Evolutionary conservation across 345 rosid genomes (phyloP).

Genomic region (Euclidium syriacum): DNA sequence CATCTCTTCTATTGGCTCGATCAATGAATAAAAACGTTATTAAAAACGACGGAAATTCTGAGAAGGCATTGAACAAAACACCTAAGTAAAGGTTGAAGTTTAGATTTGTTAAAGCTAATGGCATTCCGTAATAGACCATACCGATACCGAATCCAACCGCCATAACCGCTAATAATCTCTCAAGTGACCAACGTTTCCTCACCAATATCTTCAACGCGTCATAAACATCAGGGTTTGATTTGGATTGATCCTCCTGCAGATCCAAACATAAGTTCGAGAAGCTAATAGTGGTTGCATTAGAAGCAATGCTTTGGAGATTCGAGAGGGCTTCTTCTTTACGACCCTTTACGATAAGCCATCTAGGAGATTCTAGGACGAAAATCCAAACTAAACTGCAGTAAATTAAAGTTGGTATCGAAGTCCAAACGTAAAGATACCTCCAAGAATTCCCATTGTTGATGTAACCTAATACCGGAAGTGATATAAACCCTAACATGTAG

Average conservation of each 20-base stretch:
- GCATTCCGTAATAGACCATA: constrained; percentile 67
- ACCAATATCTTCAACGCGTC: constrained; percentile 43
- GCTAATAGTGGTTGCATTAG: constrained; percentile 22
- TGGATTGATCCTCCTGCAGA: constrained; percentile 21
- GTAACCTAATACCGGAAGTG: constrained; percentile 42
- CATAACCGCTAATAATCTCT: constrained; percentile 34
- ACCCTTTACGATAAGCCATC: constrained; percentile 49
- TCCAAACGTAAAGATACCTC: constrained; percentile 45
- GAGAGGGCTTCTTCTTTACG: constrained; percentile 46
- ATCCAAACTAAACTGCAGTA: constrained; percentile 22
- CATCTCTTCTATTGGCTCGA: constrained; percentile 36
- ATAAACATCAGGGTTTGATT: constrained; percentile 33
- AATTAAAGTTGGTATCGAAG: constrained; percentile 35
- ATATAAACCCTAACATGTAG: constrained; percentile 45
- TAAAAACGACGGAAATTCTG: constrained; percentile 52
- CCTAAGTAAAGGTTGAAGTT: constrained; percentile 54
- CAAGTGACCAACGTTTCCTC: constrained; percentile 42
- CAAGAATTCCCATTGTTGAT: constrained; percentile 38
- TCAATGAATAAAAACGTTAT: constrained; percentile 41
- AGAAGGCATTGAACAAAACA: constrained; percentile 50
- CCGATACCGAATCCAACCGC: constrained; percentile 51
- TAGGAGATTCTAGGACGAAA: constrained; percentile 45
- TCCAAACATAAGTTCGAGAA: constrained; percentile 33
- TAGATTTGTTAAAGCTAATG: constrained; percentile 46
- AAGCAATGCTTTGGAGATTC: constrained; percentile 39